Percentiles rank a stretch among this genome's conserved stretches.
phyloP scores from a whole-genome alignment of 352 stramenopile genomes.

The Phytopythium mirpurense region DNA sequence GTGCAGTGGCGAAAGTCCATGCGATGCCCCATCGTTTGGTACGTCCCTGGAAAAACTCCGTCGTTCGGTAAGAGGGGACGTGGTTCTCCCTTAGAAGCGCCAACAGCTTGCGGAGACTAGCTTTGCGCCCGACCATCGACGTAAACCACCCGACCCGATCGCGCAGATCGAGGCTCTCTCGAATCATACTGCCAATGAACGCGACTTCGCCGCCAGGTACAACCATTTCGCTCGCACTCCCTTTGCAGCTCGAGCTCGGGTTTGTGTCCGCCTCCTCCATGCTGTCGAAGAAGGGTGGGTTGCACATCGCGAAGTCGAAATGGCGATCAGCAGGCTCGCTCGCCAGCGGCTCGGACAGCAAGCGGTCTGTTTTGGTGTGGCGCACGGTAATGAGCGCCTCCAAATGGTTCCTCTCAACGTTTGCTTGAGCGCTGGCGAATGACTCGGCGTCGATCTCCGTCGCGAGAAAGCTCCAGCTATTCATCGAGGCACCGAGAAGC shows the following conservation, averaged over 20 bases:
- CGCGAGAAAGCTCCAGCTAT: conserved; percentile 90
- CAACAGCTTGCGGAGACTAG: conserved; percentile 88
- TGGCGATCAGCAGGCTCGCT: conserved; percentile 14
- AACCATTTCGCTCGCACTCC: conserved; percentile 77
- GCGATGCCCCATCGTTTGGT: conserved; percentile 92
- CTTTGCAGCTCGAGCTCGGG: conserved; percentile 65
- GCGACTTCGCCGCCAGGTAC: conserved; percentile 90
- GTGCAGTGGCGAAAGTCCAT: conserved; percentile 79
- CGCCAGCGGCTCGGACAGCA: conserved; percentile 47
- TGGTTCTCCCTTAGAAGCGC: conserved; percentile 65
- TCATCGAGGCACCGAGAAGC: conserved; percentile 84
- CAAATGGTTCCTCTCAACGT: conserved; percentile 89
- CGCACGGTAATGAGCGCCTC: conserved; percentile 50
- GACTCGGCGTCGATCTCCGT: conserved; percentile 93
- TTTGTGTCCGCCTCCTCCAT: conserved; percentile 77
- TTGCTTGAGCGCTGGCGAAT: conserved; percentile 71
- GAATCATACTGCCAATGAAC: conserved; percentile 92
- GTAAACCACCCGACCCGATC: conserved; percentile 91
- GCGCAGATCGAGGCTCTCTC: conserved; percentile 80
- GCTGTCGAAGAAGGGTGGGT: conserved; percentile 94
- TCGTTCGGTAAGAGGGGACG: conserved; percentile 78
- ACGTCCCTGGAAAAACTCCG: conserved; percentile 93
- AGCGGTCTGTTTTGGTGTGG: conserved; percentile 27
- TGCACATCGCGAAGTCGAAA: conserved; percentile 95
- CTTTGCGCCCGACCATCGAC: conserved; percentile 92